Base-by-base conservation (phyloP, 2,329 filamentous ascomycete genomes). In the Cladosporium sp. region DNA sequence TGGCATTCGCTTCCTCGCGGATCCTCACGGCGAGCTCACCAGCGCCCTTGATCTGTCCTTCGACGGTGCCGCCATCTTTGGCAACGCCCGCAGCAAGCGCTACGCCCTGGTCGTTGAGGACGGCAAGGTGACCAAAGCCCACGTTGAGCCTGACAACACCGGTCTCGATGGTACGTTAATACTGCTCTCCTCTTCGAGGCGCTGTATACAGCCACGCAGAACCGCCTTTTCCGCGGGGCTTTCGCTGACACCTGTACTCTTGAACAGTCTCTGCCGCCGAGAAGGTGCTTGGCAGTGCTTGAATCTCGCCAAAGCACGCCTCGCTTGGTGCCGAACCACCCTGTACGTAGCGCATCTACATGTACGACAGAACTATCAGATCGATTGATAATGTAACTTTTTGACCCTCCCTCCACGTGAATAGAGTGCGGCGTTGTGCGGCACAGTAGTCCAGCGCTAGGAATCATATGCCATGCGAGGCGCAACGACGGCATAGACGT, bases 81-180 rank as follows among this genome's bases (percentile, higher is more conserved):
- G 93, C 43, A 87, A 88, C 67, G 79, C 84, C 67, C 86, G 93
- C 64, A 88, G 89, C 76, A 96, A 96, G 85, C 85, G 93, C 52
- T 97, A 96, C 70, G 91, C 89, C 19, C 80, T 96, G 57, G 82
- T 92, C 54, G 79, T 95, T 55, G 87, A 96, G 77, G 79, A 95
- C 67, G 92, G 93, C 65, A 91, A 90, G 76, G 89, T 97, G 67
- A 88, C 88, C 76, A 84, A 87, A 69, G 83, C 88, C 19, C 85
- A 91, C 68, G 84, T 96, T 55, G 93, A 97, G 81, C 88, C 91
- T 11, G 92, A 97, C 74, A 92, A 89, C 77, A 94, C 89, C 39
- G 90, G 91, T 36, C 83, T 92, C 51, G 81, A 88, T 65, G 88
- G 90, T 92, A 78, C 74, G 81, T 64, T 25, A 17, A 11, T 3